Evolutionary conservation across 768 basidiomycete species (phyloP).

Genomic region (Phanerodontia chrysosporium): DNA sequence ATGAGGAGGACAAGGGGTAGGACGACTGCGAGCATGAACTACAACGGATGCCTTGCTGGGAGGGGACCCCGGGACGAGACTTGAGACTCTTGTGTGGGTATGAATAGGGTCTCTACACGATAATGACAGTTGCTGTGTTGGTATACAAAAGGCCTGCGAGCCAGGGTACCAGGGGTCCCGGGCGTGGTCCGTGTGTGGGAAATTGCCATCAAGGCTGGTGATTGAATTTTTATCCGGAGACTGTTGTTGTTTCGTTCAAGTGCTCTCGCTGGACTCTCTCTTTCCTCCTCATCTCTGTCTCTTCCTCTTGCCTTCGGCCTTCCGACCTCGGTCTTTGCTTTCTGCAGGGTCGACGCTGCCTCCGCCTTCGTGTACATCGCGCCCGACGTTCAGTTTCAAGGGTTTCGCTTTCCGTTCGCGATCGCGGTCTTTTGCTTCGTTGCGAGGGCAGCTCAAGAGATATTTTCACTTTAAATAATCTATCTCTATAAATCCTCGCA

Average conservation of each 20-base stretch:
- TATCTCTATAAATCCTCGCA: constrained; percentile 15
- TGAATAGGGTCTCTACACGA: too few relatives aligned
- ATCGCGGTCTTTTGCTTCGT: constrained; percentile 14
- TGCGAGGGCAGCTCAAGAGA: constrained; percentile 18
- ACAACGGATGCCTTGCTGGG: neutral
- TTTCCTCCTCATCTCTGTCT: constrained; percentile 8
- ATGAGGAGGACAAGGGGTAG: constrained; percentile 18
- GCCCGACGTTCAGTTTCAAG: constrained; percentile 11
- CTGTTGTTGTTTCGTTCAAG: constrained; percentile 1
- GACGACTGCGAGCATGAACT: constrained; percentile 13
- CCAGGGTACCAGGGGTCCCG: neutral
- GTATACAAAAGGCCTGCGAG: too few relatives aligned
- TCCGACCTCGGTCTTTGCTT: constrained; percentile 8
- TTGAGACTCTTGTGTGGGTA: too few relatives aligned
- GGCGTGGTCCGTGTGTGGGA: constrained; percentile 2
- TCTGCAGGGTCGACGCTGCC: constrained; percentile 12
- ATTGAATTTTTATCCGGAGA: constrained; percentile 2
- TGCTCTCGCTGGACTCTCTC: constrained; percentile 6
- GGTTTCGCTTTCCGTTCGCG: constrained; percentile 14
- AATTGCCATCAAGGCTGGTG: neutral
- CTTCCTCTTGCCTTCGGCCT: constrained; percentile 10
- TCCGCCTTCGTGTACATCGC: constrained; percentile 6
- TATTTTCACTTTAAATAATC: constrained; percentile 19
- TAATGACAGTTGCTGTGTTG: too few relatives aligned
- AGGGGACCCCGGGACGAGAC: neutral